These are phyloP conservation scores for Mucor irregularis DNA, from an alignment of 371 early-diverging fungal species.

Conservation along the genomic window DNA sequence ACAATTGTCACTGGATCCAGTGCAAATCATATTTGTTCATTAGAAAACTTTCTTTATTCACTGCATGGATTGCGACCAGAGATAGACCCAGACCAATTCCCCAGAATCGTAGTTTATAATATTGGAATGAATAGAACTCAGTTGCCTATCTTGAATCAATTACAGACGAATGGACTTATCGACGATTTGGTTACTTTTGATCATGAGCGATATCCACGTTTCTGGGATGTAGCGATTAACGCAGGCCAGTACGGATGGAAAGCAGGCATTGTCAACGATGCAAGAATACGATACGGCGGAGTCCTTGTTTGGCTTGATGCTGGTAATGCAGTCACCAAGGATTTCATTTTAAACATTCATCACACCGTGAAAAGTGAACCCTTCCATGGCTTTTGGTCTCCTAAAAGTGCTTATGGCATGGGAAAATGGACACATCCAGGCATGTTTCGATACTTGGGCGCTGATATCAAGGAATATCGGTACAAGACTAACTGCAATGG, in stretches of 20 bases:
- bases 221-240: conserved; percentile 62
- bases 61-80: conserved; percentile 40
- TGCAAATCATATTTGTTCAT: conserved; percentile 62
- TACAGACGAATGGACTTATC: conserved; percentile 38
- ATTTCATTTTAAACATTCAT: conserved; percentile 51
- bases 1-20: conserved; percentile 67
- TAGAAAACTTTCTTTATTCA: conserved; percentile 62
- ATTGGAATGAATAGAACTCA: conserved; percentile 56
- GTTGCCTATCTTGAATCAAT: conserved; percentile 45
- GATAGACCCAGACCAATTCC: conserved; percentile 32
- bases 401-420: conserved; percentile 52
- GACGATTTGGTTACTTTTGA: conserved; percentile 56
- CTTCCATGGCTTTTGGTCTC: conserved; percentile 59
- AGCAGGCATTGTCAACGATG: conserved; percentile 63
- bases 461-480: conserved; percentile 37
- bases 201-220: conserved; percentile 55
- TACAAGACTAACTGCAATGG: conserved; percentile 64
- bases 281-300: conserved; percentile 50
- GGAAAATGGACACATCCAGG: conserved; percentile 61
- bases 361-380: conserved; percentile 33
- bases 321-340: conserved; percentile 57
- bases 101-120: conserved; percentile 51
- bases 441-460: conserved; percentile 56
- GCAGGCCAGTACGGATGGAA: conserved; percentile 73
- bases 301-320: conserved; percentile 64